Percentiles rank a stretch among this genome's conserved stretches.
phyloP scores from a whole-genome alignment of 495 filamentous ascomycete species.

The Bryoglossum gracile region DNA sequence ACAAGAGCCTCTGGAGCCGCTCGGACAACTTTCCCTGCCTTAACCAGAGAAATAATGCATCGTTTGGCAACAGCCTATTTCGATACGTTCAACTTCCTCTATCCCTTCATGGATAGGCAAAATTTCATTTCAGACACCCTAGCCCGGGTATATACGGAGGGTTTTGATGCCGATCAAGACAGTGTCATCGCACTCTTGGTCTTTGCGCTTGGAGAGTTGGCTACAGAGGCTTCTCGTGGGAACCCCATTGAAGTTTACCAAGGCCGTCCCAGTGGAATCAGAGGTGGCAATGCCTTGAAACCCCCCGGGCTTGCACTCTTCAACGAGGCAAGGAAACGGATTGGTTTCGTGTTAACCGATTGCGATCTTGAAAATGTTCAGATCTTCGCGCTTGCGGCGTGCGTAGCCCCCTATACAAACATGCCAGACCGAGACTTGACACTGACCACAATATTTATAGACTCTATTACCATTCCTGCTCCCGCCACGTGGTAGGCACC shows the following conservation, averaged over 20 bases:
- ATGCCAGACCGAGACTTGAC: slow-evolving; percentile 5
- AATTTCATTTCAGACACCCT: slow-evolving; percentile 41
- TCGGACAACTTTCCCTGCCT: slow-evolving; percentile 22
- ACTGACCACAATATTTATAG: slow-evolving; percentile 26
- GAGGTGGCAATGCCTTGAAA: slow-evolving; percentile 37
- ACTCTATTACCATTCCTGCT: slow-evolving; percentile 45
- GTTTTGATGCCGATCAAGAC: slow-evolving; percentile 40
- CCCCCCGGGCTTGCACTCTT: slow-evolving; percentile 53
- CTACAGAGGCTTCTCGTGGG: slow-evolving; percentile 40
- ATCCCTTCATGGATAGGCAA: slow-evolving; percentile 48
- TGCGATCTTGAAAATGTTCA: slow-evolving; percentile 52
- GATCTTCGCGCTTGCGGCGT: slow-evolving; percentile 47
- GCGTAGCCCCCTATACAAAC: slow-evolving; percentile 17
- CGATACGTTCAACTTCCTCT: slow-evolving; percentile 47
- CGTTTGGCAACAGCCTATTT: slow-evolving; percentile 45
- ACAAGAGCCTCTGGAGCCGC: slow-evolving; percentile 16
- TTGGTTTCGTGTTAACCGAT: slow-evolving; percentile 49
- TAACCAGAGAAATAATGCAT: slow-evolving; percentile 44
- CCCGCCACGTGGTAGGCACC: slow-evolving; percentile 41
- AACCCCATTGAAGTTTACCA: slow-evolving; percentile 35
- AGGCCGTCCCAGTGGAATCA: slow-evolving; percentile 44
- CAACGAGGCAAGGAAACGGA: slow-evolving; percentile 50
- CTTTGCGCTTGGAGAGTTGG: slow-evolving; percentile 48
- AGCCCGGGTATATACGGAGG: slow-evolving; percentile 36
- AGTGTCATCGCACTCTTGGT: slow-evolving; percentile 49